These are phyloP conservation scores for Trichosphaerium sp. DNA, from an alignment of 78 protist species.

Conservation along the genomic window DNA sequence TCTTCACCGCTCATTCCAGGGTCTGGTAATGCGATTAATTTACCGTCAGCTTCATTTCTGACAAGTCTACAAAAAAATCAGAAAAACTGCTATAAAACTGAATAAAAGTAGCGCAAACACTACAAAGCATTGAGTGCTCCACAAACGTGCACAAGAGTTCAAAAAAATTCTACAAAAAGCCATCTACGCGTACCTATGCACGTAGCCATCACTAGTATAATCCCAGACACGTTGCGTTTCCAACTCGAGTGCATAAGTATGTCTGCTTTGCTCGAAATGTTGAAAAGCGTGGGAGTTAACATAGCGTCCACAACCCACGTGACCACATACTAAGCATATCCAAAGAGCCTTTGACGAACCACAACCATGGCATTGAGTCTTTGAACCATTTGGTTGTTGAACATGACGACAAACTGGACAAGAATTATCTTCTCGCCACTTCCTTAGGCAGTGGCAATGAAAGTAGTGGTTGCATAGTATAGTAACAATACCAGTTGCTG, in stretches of 20 bases:
- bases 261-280: slow-evolving; percentile 74
- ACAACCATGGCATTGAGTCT: slow-evolving; percentile 31
- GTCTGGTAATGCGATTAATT: slow-evolving; percentile 38
- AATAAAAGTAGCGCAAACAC: no score
- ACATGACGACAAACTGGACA: slow-evolving; percentile 68
- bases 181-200: slow-evolving; percentile 48
- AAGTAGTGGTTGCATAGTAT: slow-evolving; percentile 80
- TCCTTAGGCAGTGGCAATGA: slow-evolving; percentile 61
- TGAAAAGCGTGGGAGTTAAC: slow-evolving; percentile 61
- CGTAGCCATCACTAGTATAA: slow-evolving; percentile 81
- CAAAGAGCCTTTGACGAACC: slow-evolving; percentile 54
- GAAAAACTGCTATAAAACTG: no score
- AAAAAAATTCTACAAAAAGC: no score
- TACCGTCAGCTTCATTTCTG: slow-evolving; percentile 66
- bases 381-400: slow-evolving; percentile 9
- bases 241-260: slow-evolving; percentile 73
- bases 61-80: no score
- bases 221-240: slow-evolving; percentile 89
- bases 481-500: slow-evolving; percentile 60
- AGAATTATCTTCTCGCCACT: slow-evolving; percentile 25
- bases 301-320: slow-evolving; percentile 74
- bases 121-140: no score
- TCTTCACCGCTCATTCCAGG: neutral
- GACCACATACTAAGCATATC: slow-evolving; percentile 86
- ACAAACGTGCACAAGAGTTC: neutral